A percentile compares a stretch with the other conserved stretches of the same genome.
Evolutionary conservation across 345 rosid species (phyloP).

Genomic region (Zanthoxylum bungeanum): DNA sequence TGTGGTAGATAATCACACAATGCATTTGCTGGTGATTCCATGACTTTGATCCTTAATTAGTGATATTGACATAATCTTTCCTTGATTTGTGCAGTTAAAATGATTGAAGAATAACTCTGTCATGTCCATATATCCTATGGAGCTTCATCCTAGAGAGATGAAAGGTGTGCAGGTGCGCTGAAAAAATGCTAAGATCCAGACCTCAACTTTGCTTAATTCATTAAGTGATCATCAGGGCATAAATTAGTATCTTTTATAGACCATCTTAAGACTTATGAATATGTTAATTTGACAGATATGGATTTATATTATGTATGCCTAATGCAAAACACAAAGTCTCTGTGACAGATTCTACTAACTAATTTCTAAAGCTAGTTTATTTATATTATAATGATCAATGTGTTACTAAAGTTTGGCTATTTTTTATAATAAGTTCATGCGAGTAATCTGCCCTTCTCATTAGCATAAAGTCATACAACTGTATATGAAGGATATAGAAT

Average conservation of each 20-base stretch:
- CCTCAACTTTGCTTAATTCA: constrained; percentile 10
- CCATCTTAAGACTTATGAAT: constrained; percentile 17
- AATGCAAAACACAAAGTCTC: neutral
- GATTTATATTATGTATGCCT: constrained; percentile 14
- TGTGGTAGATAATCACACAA: neutral
- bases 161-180: constrained; percentile 10
- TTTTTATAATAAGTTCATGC: too few relatives aligned
- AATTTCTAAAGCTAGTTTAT: too few relatives aligned
- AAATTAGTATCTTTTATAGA: constrained; percentile 9
- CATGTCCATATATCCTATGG: neutral
- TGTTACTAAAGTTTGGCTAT: too few relatives aligned
- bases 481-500: too few relatives aligned
- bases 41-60: neutral
- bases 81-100: constrained; percentile 17
- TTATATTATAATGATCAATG: too few relatives aligned
- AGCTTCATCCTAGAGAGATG: neutral
- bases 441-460: too few relatives aligned
- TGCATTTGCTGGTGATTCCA: neutral
- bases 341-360: neutral
- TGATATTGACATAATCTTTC: neutral
- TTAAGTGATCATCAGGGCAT: constrained; percentile 11
- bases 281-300: constrained; percentile 14
- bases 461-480: too few relatives aligned
- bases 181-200: constrained; percentile 11
- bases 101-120: neutral